Evolutionary conservation across 2,329 filamentous ascomycete species (phyloP).

Genomic region (Penicillium sp.): DNA sequence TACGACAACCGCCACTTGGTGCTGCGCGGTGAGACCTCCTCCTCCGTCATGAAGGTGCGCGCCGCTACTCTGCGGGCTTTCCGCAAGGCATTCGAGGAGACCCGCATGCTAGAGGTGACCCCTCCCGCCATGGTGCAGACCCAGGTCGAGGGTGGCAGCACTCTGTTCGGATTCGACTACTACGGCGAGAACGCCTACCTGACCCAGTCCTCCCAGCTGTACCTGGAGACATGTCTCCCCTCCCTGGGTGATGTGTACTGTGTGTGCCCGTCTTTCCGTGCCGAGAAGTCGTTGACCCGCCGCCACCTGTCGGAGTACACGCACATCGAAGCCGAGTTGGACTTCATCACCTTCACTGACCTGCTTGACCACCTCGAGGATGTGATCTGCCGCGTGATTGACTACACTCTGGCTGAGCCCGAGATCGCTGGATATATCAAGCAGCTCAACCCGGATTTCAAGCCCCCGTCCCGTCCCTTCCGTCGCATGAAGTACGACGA

Average conservation of each 20-base stretch:
- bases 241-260: slow-evolving; percentile 93
- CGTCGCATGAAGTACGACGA: slow-evolving; percentile 90
- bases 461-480: slow-evolving; percentile 73
- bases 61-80: slow-evolving; percentile 74
- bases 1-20: slow-evolving; percentile 77
- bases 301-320: slow-evolving; percentile 94
- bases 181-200: slow-evolving; percentile 86
- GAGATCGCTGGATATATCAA: slow-evolving; percentile 64
- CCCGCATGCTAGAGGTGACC: slow-evolving; percentile 70
- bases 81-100: slow-evolving; percentile 65
- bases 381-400: slow-evolving; percentile 77
- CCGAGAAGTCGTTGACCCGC: slow-evolving; percentile 88
- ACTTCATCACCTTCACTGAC: slow-evolving; percentile 89
- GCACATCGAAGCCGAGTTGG: slow-evolving; percentile 89
- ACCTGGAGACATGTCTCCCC: slow-evolving; percentile 88
- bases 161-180: slow-evolving; percentile 80
- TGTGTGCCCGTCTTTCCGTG: slow-evolving; percentile 96
- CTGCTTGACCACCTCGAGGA: slow-evolving; percentile 79
- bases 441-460: slow-evolving; percentile 83
- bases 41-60: slow-evolving; percentile 79
- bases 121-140: slow-evolving; percentile 90
- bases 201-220: slow-evolving; percentile 93
- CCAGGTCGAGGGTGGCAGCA: slow-evolving; percentile 84
- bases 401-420: slow-evolving; percentile 65
- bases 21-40: slow-evolving; percentile 72